Base-by-base conservation (phyloP, 75 land plant genomes). In the Larix kaempferi region DNA sequence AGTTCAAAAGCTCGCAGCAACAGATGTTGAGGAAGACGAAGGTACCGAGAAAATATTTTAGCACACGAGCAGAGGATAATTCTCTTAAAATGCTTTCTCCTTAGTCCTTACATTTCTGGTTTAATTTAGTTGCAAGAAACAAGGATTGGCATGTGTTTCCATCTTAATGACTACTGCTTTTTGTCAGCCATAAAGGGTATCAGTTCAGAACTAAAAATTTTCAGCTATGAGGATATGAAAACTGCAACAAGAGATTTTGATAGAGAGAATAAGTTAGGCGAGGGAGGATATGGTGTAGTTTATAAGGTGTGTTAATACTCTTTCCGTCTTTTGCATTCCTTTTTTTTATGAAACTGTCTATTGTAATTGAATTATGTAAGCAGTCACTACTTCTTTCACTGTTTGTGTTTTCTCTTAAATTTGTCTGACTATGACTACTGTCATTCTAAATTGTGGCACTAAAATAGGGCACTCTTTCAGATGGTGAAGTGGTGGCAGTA, bases 151-250 rank as follows among this genome's bases (percentile, higher is more conserved):
- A 66, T 33, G 11, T 19, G 29, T 35, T 11, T 39, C 5, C 71
- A 17, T 59, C 21, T 19, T 59, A 59, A 59, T n/a, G 6, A 59
- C 29, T 17, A 1, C 71, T 16, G 6, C 21, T 66, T 66, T 35
- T 63, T 12, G 61, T 77, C 88, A 86, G 88, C 83, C 54, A 63
- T 86, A 3, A 39, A 80, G 14, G 84, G 84, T 23, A 69, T 86
- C 3, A 79, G 74, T 26, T 29, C 82, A 12, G 71, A 57, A 74
- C 83, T 84, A 26, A 66, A 84, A 78, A 84, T 80, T 29, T 84
- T 84, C 71, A 84, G 80, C 29, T 87, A 84, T 63, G 52, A 72
- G 21, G 86, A 84, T 59, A 66, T 87, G 52, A 84, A 54, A 69
- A 37, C 10, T 55, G 72, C 54, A 17, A 79, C 80, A 39, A 17